Evolutionary conservation across 495 filamentous ascomycete species (phyloP), one percentile per base, ranked within the genome.

Genomic region (Daldinia concentrica): DNA sequence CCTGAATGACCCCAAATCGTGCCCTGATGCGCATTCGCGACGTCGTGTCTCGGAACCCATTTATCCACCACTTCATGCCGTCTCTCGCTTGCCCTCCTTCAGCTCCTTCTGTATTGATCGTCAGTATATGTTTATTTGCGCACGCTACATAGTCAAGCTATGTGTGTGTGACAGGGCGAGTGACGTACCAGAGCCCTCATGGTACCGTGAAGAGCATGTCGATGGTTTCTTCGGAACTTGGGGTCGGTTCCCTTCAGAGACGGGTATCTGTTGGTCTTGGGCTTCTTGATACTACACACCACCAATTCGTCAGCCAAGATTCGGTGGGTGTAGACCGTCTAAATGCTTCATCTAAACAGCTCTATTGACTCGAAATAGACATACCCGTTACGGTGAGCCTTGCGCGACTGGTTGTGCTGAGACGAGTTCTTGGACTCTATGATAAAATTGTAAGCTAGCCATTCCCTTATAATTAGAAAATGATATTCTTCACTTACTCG

Each of bases 151-250:
- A 68, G 22, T 17, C 5, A 41, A 37, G 6, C 34, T 30, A 22
- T 12, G 22, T 59, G 32, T 51, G 27, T 32, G 43, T 37, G 41
- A 52, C 17, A 39, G 34, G 32, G 39, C 17, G 48, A 60, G 37
- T 65, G 69, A 89, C 93, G 79, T 90, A 99, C 95, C 86, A 99
- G 85, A 79, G 96, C 96, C 88, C 91, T 96, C 88, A 92, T 92
- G 76, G 96, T 99, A 79, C 95, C 95, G 85, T 98, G 96, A 32
- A 98, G 92, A 80, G 96, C 96, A 90, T 98, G 94, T 84, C 93
- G 92, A 87, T 99, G 96, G 88, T 99, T 99, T 85, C 95, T 89
- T 83, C 95, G 91, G 89, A 98, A 99, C 90, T 99, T 99, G 81
- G 95, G 93, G 87, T 99, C 95, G 79, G 95, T 97, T 81, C 95